These are phyloP conservation scores for Vigna trinervia DNA, from an alignment of 306 rosid genomes.

Conservation along the genomic window DNA sequence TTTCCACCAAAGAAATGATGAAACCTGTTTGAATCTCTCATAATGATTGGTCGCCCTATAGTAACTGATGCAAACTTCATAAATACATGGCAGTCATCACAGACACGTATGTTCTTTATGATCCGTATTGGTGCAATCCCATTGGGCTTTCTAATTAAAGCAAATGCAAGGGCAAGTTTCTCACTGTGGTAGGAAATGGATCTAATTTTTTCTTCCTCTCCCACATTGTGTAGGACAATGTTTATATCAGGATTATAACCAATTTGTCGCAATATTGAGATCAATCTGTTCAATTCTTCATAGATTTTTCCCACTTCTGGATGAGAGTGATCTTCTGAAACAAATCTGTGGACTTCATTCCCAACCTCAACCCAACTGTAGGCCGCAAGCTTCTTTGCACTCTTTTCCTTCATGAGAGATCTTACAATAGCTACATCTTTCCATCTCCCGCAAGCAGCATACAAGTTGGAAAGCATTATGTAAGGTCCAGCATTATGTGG, in stretches of 20 bases:
- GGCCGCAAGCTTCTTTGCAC: conserved; percentile 60
- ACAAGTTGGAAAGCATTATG: conserved; percentile 60
- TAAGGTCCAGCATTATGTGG: conserved; percentile 59
- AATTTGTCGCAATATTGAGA: conserved; percentile 44
- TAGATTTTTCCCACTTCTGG: conserved; percentile 48
- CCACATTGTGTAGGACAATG: conserved; percentile 57
- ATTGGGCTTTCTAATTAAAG: conserved; percentile 49
- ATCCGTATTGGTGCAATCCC: conserved; percentile 55
- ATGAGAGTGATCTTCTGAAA: conserved; percentile 55
- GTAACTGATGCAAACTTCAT: conserved; percentile 54
- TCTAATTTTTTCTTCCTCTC: conserved; percentile 56
- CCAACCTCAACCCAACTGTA: conserved; percentile 58
- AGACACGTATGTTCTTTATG: conserved; percentile 60
- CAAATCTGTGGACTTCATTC: conserved; percentile 54
- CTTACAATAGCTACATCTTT: conserved; percentile 52
- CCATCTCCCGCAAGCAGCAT: conserved; percentile 62
- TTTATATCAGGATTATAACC: conserved; percentile 59
- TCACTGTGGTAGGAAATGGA: conserved; percentile 62
- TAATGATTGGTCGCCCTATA: conserved; percentile 46
- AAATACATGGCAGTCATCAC: conserved; percentile 60
- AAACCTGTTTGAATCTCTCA: conserved; percentile 61
- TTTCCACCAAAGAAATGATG: conserved; percentile 58
- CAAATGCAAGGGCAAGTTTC: conserved; percentile 65
- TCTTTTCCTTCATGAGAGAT: conserved; percentile 51
- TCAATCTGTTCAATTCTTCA: conserved; percentile 46